Evolutionary conservation across 2,329 filamentous ascomycete genomes (phyloP).

Genomic region (Annulohypoxylon truncatum): DNA sequence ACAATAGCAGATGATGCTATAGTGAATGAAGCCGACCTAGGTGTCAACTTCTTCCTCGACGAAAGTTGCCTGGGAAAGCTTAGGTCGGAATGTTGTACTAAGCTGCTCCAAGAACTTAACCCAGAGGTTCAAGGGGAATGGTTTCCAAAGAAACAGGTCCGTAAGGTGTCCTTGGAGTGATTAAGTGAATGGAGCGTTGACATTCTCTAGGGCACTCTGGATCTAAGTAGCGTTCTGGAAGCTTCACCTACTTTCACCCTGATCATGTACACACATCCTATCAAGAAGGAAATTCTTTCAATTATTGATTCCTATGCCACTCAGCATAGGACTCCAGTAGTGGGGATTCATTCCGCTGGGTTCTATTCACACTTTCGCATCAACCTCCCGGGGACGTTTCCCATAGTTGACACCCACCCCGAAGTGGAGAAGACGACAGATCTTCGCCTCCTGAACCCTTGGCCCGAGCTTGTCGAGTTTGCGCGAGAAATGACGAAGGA

Average conservation of each 20-base stretch:
- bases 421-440: conserved; percentile 87
- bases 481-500: conserved; percentile 73
- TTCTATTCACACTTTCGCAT: conserved; percentile 94
- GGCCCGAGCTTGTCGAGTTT: conserved; percentile 82
- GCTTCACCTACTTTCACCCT: conserved; percentile 60
- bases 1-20: conserved; percentile 85
- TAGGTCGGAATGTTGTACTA: conserved; percentile 81
- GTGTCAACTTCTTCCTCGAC: conserved; percentile 97
- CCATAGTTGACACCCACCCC: conserved; percentile 95
- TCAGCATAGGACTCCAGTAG: conserved; percentile 74
- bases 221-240: conserved; percentile 57
- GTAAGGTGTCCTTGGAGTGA: conserved; percentile 7
- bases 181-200: conserved; percentile 18
- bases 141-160: conserved; percentile 63
- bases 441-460: conserved; percentile 84
- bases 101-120: conserved; percentile 86
- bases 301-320: conserved; percentile 61
- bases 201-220: conserved; percentile 47
- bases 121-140: conserved; percentile 88
- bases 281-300: conserved; percentile 57
- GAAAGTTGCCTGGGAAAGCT: conserved; percentile 79
- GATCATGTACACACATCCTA: conserved; percentile 66
- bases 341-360: conserved; percentile 88
- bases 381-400: conserved; percentile 80
- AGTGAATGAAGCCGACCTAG: conserved; percentile 86